Base-by-base conservation (phyloP, 1,139 yeast species). In the Geotrichum histeridarum region DNA sequence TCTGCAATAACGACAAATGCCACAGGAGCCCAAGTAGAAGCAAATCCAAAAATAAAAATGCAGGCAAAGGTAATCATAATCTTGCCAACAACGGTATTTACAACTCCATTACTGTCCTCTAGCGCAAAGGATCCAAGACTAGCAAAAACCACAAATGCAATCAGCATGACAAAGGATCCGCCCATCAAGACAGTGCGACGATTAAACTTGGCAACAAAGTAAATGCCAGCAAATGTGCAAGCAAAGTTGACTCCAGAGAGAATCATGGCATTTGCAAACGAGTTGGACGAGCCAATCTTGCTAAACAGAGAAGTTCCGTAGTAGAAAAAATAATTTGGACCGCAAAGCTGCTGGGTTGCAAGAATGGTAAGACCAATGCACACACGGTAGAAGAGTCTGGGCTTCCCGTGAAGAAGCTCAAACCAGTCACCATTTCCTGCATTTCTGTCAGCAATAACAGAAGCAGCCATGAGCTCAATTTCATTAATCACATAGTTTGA, bases 1-100 rank as follows among this genome's bases (percentile, higher is more conserved):
- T 88, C 96, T 41, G 93, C 84, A 54, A 84, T 80, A 63, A 86
- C 82, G 55, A 85, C 85, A 80, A 82, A 89, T 46, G 84, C 84
- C 66, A 84, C 81, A 64, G 95, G 93, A 59, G 91, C 95, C 95
- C 95, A 87, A 7, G 95, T 83, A 41, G 86, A 78, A 38, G 95
- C 93, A 68, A 87, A 88, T 75, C 81, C 83, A 79, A 85, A 84
- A 60, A 89, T 86, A 74, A 82, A 89, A 58, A 86, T 68, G 70
- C 93, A 85, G 33, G 91, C 82, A 63, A 88, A 79, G 64, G 86
- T 83, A 68, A 88, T 84, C 88, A 82, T 78, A 58, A 84, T 87
- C 69, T 82, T 74, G 70, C 93, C 93, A 53, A 85, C 81, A 58
- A 84, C 74, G 1, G 42, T 7, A 17, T 43, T 47, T 2, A 32